Evolutionary conservation across 2,329 filamentous ascomycete species (phyloP).

Genomic region (Incumbomyces lentus): DNA sequence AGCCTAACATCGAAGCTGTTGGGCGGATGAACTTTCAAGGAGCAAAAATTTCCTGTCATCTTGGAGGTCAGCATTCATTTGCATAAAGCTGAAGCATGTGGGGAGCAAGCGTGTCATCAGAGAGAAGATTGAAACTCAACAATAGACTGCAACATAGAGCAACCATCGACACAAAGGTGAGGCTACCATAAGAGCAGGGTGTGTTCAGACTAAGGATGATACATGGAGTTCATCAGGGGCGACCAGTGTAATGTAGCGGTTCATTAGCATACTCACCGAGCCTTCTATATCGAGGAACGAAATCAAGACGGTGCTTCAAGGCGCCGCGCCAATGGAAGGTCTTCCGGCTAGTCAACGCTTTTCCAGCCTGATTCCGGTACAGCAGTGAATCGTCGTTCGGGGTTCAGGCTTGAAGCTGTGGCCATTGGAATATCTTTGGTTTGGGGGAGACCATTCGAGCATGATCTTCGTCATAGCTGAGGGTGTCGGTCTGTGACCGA

Average conservation of each 20-base stretch:
- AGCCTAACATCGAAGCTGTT: too few relatives aligned
- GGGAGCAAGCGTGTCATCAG: slow-evolving; percentile 23
- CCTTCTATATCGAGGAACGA: too few relatives aligned
- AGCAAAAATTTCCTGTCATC: too few relatives aligned
- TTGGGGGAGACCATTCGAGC: neutral
- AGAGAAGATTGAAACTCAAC: slow-evolving; percentile 39
- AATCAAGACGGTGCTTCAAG: too few relatives aligned
- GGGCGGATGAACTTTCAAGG: too few relatives aligned
- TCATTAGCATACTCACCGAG: slow-evolving; percentile 9
- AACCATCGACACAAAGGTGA: slow-evolving; percentile 17
- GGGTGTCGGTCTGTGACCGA: neutral
- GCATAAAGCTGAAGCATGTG: too few relatives aligned
- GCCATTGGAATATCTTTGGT: slow-evolving; percentile 17
- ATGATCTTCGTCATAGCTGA: slow-evolving; percentile 1
- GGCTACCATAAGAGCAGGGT: slow-evolving; percentile 14
- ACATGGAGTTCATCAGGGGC: slow-evolving; percentile 65
- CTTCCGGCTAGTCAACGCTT: too few relatives aligned
- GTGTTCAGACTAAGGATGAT: slow-evolving; percentile 91
- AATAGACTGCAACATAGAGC: slow-evolving; percentile 27
- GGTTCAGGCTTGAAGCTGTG: slow-evolving; percentile 1
- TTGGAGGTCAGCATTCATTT: too few relatives aligned
- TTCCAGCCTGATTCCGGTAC: too few relatives aligned
- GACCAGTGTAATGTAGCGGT: slow-evolving; percentile 1
- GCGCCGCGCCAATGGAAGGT: too few relatives aligned
- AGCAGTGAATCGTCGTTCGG: too few relatives aligned